Evolutionary conservation across 305 asterid genomes (phyloP).

Genomic region (Solanum hybrid): DNA sequence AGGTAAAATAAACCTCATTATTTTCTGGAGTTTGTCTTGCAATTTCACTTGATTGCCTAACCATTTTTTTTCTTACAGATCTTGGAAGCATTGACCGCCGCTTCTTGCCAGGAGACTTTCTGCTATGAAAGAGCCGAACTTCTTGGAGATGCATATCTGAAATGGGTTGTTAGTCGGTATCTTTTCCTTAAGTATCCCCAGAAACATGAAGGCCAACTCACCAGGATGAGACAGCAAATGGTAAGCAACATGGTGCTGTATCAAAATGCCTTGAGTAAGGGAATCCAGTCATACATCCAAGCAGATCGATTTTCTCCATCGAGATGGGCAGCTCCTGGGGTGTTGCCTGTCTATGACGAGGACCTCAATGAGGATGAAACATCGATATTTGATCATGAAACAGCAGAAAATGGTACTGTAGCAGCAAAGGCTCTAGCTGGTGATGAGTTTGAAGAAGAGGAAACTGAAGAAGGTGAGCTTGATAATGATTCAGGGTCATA

Average conservation of each 20-base stretch:
- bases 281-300: constrained; percentile 92
- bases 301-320: constrained; percentile 99
- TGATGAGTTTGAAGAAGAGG: constrained; percentile 61
- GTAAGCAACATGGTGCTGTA: constrained; percentile 89
- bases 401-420: constrained; percentile 14
- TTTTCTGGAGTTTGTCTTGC: neutral
- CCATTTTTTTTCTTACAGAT: constrained; percentile 37
- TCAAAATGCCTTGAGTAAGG: constrained; percentile 71
- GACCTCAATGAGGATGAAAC: constrained; percentile 60
- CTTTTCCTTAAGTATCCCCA: constrained; percentile 88
- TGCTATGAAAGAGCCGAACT: constrained; percentile 97
- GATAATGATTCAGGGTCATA: constrained; percentile 93
- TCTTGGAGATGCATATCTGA: constrained; percentile 94
- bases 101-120: constrained; percentile 97
- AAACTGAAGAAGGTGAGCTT: constrained; percentile 95
- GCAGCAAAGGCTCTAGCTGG: constrained; percentile 18
- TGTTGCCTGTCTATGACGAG: constrained; percentile 92
- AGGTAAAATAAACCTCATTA: constrained; percentile 34
- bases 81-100: constrained; percentile 95
- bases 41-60: constrained; percentile 14
- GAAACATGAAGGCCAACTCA: constrained; percentile 98
- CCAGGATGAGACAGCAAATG: constrained; percentile 96
- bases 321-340: constrained; percentile 99
- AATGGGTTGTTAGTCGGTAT: constrained; percentile 97
- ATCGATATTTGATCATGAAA: constrained; percentile 42